Base-by-base conservation (phyloP, 495 filamentous ascomycete species). In the Peziza echinospora region DNA sequence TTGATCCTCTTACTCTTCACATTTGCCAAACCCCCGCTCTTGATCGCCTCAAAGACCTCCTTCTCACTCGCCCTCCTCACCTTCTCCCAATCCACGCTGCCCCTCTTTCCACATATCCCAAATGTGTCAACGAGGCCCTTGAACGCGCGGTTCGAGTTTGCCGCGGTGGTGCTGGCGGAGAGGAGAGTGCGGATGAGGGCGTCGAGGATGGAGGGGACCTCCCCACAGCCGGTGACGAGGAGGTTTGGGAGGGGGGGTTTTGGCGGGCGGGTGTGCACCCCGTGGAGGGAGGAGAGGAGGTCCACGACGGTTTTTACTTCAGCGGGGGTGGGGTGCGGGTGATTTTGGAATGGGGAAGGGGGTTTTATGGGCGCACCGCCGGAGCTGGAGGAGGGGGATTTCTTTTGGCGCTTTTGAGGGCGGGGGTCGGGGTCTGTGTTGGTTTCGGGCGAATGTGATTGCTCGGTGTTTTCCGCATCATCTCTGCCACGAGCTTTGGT, bases 131-230 rank as follows among this genome's bases (percentile, higher is more conserved):
- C 73, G 1, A 94, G 65, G 1, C 76, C 82, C 49, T 76, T 63
- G 48, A 94, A 16, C 53, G 43, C 17, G 53, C 60, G 64, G 48
- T 76, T 70, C 4, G 80, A 72, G 47, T 83, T 80, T 5, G 56
- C 70, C 46, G 72, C 69, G 0, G 72, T 75, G 0, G 82, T 89
- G 5, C 78, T 75, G 0, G 79, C 80, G 58, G 82, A 91, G 21
- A 93, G 69, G 4, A 78, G 57, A 0, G 85, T 93, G 21, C 85
- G 72, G 21, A 93, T 71, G 0, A 97, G 64, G 0, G 86, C 89
- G 57, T 96, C 89, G 0, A 97, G 68, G 0, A 94, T 76, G 17
- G 77, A 87, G 0, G 87, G 87, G 0, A 94, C 89, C 60, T 97
- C 86, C 11, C 89, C 89, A 53, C 89, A 97, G 1, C 86, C 87